A percentile compares a stretch with the other conserved stretches of the same genome.
These are phyloP conservation scores for Allium fistulosum DNA, from an alignment of 106 monocot species.

Conservation along the genomic window DNA sequence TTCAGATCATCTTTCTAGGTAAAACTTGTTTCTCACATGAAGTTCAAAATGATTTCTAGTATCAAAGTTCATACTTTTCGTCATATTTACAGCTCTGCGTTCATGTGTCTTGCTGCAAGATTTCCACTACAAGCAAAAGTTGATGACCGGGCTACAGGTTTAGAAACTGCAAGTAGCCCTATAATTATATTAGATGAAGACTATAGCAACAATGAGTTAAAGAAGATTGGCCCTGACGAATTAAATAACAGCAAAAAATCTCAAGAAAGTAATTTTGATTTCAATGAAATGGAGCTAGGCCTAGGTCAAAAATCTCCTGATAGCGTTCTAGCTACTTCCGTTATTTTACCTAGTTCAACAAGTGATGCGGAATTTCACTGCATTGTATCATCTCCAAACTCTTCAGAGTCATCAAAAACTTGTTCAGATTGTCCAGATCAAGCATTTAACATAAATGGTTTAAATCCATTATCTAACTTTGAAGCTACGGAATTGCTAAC, in stretches of 20 bases:
- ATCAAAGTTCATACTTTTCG: not conserved
- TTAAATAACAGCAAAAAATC: conserved; percentile 6
- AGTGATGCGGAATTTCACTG: conserved; percentile 17
- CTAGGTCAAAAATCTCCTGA: conserved; percentile 17
- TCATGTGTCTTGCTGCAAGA: conserved; percentile 64
- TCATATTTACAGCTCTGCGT: conserved; percentile 64
- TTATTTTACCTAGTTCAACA: conserved; percentile 6
- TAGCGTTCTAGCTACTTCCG: conserved; percentile 8
- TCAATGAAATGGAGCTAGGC: conserved; percentile 10
- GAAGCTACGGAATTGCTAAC: conserved; percentile 15
- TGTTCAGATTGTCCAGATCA: conserved; percentile 24
- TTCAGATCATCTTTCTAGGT: conserved; percentile 72
- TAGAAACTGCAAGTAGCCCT: conserved; percentile 2
- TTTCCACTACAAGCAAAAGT: conserved; percentile 37
- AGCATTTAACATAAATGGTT: conserved; percentile 8
- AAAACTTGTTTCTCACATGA: not conserved
- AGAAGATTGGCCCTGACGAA: conserved; percentile 1
- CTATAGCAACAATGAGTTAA: conserved; percentile 4
- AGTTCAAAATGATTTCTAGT: no score
- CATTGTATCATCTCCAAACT: conserved; percentile 35
- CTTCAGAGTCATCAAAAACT: conserved; percentile 30
- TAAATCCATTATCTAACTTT: conserved; percentile 16
- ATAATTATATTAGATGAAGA: conserved; percentile 2
- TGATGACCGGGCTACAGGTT: not conserved
- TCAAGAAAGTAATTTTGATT: conserved; percentile 1